Evolutionary conservation across 495 filamentous ascomycete genomes (phyloP).

Genomic region (Aspergillus taichungensis): DNA sequence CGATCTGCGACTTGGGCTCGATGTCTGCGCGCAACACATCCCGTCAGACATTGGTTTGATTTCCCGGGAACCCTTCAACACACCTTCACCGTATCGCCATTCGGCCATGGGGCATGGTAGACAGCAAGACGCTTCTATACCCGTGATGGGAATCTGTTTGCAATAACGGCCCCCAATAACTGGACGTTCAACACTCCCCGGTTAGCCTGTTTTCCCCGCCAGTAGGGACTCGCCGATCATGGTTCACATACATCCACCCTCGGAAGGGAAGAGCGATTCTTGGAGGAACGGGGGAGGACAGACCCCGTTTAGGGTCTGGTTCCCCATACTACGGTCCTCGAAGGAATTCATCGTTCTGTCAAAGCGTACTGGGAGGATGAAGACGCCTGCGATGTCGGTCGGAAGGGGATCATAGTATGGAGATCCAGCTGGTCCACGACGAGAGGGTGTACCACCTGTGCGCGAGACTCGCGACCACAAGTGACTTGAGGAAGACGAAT

Average conservation of each 20-base stretch:
- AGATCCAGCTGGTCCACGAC: too few relatives aligned
- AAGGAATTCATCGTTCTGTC: background rate
- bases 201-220: background rate
- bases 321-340: constrained; percentile 18
- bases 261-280: constrained; percentile 45
- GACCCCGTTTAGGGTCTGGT: constrained; percentile 25
- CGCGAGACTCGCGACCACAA: too few relatives aligned
- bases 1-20: constrained; percentile 42
- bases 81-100: constrained; percentile 74
- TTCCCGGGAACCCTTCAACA: constrained; percentile 9
- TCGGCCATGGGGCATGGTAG: constrained; percentile 81
- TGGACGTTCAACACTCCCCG: constrained; percentile 21
- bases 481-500: too few relatives aligned
- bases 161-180: constrained; percentile 62
- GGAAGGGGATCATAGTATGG: too few relatives aligned
- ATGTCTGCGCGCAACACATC: too few relatives aligned
- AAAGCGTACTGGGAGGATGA: background rate
- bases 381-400: too few relatives aligned
- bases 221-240: background rate
- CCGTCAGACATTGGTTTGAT: too few relatives aligned
- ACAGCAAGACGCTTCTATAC: constrained; percentile 56
- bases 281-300: constrained; percentile 62
- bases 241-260: constrained; percentile 52
- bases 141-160: constrained; percentile 36
- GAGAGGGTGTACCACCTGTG: too few relatives aligned